A percentile compares a stretch with the other conserved stretches of the same genome.
Conservation (phyloP, 106 monocot species). For the Xerophyta viscosa region DNA sequence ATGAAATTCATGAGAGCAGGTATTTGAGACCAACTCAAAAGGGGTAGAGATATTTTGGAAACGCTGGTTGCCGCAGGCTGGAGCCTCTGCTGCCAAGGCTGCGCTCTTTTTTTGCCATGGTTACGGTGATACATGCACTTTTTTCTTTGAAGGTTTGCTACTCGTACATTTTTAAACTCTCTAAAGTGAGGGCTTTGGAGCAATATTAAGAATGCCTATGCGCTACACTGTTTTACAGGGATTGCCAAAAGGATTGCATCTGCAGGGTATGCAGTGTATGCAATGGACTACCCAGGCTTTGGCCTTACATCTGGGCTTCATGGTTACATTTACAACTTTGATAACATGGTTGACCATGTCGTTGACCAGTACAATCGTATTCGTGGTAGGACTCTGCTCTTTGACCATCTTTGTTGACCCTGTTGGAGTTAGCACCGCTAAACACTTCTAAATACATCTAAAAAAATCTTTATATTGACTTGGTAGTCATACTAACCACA, state of each 20-base stretch:
- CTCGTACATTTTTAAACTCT: neutral
- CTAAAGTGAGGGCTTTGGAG: neutral
- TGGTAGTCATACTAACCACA: too few relatives aligned
- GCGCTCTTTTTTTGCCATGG: constrained; percentile 95
- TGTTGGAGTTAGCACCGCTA: neutral
- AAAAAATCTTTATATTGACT: too few relatives aligned
- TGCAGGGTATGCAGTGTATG: constrained; percentile 77
- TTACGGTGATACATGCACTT: constrained; percentile 96
- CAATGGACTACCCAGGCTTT: constrained; percentile 96
- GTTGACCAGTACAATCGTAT: constrained; percentile 74
- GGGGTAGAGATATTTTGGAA: constrained; percentile 95
- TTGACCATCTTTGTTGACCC: neutral
- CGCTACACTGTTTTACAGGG: constrained; percentile 31
- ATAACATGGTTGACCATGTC: constrained; percentile 81
- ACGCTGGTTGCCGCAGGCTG: constrained; percentile 62
- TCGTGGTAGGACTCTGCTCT: constrained; percentile 33
- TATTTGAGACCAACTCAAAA: constrained; percentile 56
- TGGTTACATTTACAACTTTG: constrained; percentile 85
- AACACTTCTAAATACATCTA: too few relatives aligned
- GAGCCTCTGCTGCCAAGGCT: constrained; percentile 39
- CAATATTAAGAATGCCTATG: too few relatives aligned
- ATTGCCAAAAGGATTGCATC: constrained; percentile 81
- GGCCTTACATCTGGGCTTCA: constrained; percentile 85
- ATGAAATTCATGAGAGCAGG: constrained; percentile 26
- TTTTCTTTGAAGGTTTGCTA: constrained; percentile 86